phyloP scores from a whole-genome alignment of 2,329 filamentous ascomycete genomes.

The Fusarium scirpi region DNA sequence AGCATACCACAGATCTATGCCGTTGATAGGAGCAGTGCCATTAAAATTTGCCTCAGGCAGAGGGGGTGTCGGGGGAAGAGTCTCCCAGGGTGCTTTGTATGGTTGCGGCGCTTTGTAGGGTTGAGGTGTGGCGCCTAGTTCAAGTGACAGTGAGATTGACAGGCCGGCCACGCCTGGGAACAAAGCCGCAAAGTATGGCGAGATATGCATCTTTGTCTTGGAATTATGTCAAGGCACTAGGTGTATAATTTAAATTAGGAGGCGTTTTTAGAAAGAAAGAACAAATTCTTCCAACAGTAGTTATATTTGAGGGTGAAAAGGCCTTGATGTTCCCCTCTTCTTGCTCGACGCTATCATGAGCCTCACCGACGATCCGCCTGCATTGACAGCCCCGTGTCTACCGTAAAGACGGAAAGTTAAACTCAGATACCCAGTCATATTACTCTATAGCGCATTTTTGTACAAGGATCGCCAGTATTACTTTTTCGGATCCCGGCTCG shows the following conservation, averaged over 20 bases:
- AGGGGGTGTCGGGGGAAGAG: not conserved
- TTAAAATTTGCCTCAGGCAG: not conserved
- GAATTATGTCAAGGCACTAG: not conserved
- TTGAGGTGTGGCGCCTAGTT: not conserved
- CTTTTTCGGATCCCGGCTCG: not conserved
- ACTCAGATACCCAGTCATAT: not conserved
- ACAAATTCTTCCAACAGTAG: not conserved
- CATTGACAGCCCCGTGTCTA: not conserved
- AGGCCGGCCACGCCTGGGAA: not conserved
- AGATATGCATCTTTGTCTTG: not conserved
- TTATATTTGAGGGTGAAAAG: not conserved
- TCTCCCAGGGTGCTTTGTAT: conserved; percentile 1
- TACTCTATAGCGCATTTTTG: not conserved
- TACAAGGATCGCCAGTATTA: not conserved
- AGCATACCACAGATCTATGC: conserved; percentile 9
- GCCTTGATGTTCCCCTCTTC: not conserved
- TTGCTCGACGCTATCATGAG: not conserved
- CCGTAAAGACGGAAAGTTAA: not conserved
- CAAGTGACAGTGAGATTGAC: not conserved
- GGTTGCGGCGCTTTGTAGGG: not conserved
- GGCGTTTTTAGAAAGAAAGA: not conserved
- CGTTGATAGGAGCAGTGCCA: not conserved
- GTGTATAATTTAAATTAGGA: not conserved
- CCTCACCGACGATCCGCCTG: not conserved
- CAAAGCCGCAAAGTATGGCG: not conserved